phyloP scores from a whole-genome alignment of 2,329 filamentous ascomycete species.

The Amesomyces nigricolor region DNA sequence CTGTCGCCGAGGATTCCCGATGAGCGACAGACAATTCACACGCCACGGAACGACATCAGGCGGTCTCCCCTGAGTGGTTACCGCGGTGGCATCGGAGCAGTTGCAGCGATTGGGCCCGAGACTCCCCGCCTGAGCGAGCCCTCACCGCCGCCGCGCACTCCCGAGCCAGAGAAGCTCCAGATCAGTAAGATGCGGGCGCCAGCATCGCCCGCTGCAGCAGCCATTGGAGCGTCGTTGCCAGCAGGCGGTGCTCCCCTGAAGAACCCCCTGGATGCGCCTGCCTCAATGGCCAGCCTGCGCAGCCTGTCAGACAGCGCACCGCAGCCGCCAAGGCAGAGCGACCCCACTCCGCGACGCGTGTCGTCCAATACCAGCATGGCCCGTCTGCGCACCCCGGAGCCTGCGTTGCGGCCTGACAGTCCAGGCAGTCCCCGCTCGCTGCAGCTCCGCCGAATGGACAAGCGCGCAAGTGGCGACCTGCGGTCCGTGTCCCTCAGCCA shows the following conservation, averaged over 20 bases:
- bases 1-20: slow-evolving; percentile 16
- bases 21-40: slow-evolving; percentile 8
- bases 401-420: slow-evolving; percentile 56
- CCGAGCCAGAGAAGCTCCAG: slow-evolving; percentile 42
- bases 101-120: slow-evolving; percentile 14
- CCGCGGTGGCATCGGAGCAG: not conserved
- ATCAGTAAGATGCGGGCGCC: slow-evolving; percentile 23
- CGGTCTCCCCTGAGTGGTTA: slow-evolving; percentile 17
- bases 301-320: slow-evolving; percentile 38
- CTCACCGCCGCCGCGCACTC: slow-evolving; percentile 33
- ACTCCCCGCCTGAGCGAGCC: slow-evolving; percentile 38
- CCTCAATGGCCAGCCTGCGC: slow-evolving; percentile 16
- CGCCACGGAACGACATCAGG: slow-evolving; percentile 5
- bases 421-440: slow-evolving; percentile 43
- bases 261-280: not conserved
- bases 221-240: not conserved
- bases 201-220: slow-evolving; percentile 23
- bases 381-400: slow-evolving; percentile 49
- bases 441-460: slow-evolving; percentile 59
- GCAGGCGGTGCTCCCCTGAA: not conserved
- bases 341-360: slow-evolving; percentile 35
- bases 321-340: slow-evolving; percentile 4
- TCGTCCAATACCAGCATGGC: slow-evolving; percentile 51
- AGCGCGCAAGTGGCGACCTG: slow-evolving; percentile 69
- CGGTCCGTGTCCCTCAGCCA: slow-evolving; percentile 61